A percentile compares a stretch with the other conserved stretches of the same genome.
phyloP scores from a whole-genome alignment of 2,329 filamentous ascomycete species.

The Rhynchosporium secalis region DNA sequence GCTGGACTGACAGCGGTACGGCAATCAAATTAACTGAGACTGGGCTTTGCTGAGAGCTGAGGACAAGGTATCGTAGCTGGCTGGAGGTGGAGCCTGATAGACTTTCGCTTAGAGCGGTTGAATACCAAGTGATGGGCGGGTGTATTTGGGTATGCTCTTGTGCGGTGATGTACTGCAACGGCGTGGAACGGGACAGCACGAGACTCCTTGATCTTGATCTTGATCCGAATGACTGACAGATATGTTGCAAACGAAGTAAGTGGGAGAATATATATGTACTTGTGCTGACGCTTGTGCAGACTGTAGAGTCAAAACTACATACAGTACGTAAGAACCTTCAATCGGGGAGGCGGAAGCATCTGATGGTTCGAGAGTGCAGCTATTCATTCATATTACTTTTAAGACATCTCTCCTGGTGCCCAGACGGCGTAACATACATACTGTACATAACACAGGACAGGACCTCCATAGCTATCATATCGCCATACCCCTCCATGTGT shows the following conservation, averaged over 20 bases:
- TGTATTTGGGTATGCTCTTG: neutral
- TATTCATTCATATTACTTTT: constrained; percentile 16
- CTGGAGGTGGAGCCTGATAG: constrained; percentile 15
- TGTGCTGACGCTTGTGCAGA: neutral
- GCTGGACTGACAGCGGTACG: neutral
- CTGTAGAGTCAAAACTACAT: neutral
- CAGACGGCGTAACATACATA: constrained; percentile 21
- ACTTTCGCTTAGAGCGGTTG: constrained; percentile 11
- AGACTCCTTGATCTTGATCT: constrained; percentile 7
- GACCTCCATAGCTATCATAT: neutral
- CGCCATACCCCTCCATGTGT: constrained; percentile 19
- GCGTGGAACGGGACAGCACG: constrained; percentile 16
- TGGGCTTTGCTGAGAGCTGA: neutral
- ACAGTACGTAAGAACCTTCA: neutral
- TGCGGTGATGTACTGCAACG: constrained; percentile 13
- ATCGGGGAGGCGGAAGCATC: neutral
- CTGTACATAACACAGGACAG: constrained; percentile 4
- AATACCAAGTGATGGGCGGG: neutral
- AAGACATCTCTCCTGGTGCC: constrained; percentile 17
- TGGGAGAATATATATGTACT: neutral
- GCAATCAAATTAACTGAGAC: constrained; percentile 10
- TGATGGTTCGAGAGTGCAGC: constrained; percentile 10
- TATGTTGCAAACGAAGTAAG: constrained; percentile 3
- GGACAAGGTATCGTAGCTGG: neutral
- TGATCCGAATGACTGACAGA: neutral